Conservation (phyloP, 441 rosid species). For the Rhodomyrtus psidioides region DNA sequence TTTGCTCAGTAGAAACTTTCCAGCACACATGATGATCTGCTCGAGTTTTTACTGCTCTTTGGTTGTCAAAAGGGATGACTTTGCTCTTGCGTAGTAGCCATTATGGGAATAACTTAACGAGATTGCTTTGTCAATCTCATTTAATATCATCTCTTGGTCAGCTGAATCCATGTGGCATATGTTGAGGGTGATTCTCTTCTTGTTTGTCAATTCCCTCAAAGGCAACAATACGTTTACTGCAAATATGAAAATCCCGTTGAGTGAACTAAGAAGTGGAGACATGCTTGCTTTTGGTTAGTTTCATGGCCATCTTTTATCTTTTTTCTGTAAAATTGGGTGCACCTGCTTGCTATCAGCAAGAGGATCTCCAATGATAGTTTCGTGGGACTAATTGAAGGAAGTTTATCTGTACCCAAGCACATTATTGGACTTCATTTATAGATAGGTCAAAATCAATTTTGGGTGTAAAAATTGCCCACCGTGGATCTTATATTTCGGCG, state of each 20-base stretch:
- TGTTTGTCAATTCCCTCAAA: neutral
- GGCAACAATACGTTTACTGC: neutral
- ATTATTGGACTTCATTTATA: neutral
- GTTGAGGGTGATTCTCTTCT: neutral
- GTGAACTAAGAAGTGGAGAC: neutral
- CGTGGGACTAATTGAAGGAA: neutral
- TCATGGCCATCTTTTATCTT: neutral
- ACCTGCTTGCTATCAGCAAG: neutral
- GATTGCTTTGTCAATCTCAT: neutral
- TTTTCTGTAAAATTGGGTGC: neutral
- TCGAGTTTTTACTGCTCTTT: neutral
- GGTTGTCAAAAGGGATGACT: neutral
- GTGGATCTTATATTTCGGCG: neutral
- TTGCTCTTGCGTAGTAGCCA: neutral
- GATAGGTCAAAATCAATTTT: neutral
- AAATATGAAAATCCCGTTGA: neutral
- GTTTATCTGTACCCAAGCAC: neutral
- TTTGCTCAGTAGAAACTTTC: neutral
- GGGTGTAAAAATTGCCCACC: neutral
- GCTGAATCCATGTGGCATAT: neutral
- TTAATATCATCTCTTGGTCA: neutral
- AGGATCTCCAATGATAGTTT: neutral
- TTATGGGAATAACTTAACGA: neutral
- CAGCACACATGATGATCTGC: neutral
- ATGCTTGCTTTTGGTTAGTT: neutral